These are phyloP conservation scores for Casuarina cunninghamiana DNA, from an alignment of 306 rosid species.

Conservation along the genomic window DNA sequence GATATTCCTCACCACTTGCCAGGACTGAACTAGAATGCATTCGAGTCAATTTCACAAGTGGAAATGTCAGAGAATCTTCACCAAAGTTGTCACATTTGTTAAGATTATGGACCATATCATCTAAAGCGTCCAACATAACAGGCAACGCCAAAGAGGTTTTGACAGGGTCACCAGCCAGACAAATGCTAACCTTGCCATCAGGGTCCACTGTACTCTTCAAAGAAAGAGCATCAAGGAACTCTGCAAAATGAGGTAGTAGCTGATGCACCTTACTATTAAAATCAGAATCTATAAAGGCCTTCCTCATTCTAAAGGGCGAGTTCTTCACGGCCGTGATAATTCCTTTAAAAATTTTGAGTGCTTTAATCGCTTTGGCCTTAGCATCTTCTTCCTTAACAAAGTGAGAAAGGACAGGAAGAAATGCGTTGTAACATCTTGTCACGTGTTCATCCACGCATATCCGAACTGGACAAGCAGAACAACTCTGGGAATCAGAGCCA, in stretches of 20 bases:
- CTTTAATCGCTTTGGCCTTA: conserved; percentile 51
- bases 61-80: conserved; percentile 42
- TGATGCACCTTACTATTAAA: conserved; percentile 34
- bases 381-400: conserved; percentile 55
- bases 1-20: conserved; percentile 92
- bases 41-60: conserved; percentile 73
- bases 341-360: conserved; percentile 50
- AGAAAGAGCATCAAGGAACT: conserved; percentile 60
- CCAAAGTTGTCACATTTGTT: conserved; percentile 50
- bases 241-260: conserved; percentile 60
- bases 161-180: conserved; percentile 65
- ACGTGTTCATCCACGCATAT: conserved; percentile 83
- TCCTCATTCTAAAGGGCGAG: conserved; percentile 72
- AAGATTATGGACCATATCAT: conserved; percentile 52
- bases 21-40: conserved; percentile 82
- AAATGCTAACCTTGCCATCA: conserved; percentile 65
- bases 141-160: conserved; percentile 75
- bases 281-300: conserved; percentile 45
- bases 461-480: conserved; percentile 71
- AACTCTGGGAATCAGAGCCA: conserved; percentile 59
- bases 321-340: conserved; percentile 46
- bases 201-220: conserved; percentile 45
- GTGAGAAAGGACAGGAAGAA: conserved; percentile 55
- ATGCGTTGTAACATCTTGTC: conserved; percentile 67
- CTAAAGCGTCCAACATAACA: conserved; percentile 71